Percentiles rank a stretch among this genome's conserved stretches.
These are phyloP conservation scores for Colletotrichum ledebouriae DNA, from an alignment of 2,329 filamentous ascomycete genomes.

Conservation along the genomic window DNA sequence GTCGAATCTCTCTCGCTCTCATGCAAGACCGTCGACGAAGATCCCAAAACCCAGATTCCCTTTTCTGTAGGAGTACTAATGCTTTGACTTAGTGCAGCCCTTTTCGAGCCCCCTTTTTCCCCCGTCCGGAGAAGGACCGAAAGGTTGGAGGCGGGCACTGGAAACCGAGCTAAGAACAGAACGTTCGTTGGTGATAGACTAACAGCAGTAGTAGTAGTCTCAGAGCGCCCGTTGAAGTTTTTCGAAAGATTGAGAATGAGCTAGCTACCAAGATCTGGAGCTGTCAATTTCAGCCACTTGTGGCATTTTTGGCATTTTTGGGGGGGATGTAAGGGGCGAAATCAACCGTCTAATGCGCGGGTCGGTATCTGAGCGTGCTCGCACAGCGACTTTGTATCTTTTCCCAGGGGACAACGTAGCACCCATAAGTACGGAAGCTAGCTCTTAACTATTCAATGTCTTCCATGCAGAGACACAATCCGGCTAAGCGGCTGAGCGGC, in stretches of 20 bases:
- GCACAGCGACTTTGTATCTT: too few species aligned
- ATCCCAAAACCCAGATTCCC: slow-evolving; percentile 9
- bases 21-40: slow-evolving; percentile 20
- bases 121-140: slow-evolving; percentile 15
- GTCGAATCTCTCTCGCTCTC: slow-evolving; percentile 30
- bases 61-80: slow-evolving; percentile 7
- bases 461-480: background rate
- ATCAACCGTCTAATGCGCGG: slow-evolving; percentile 1
- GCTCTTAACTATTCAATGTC: background rate
- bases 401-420: too few species aligned
- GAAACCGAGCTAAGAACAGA: slow-evolving; percentile 1
- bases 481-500: slow-evolving; percentile 1
- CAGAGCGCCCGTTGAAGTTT: slow-evolving; percentile 26
- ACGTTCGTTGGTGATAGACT: background rate
- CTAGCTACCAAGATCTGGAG: slow-evolving; percentile 16
- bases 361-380: slow-evolving; percentile 18
- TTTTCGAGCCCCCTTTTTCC: slow-evolving; percentile 12
- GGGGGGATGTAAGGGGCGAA: background rate
- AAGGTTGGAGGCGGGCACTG: background rate
- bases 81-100: slow-evolving; percentile 4
- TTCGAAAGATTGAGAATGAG: slow-evolving; percentile 8
- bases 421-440: background rate
- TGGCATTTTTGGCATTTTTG: slow-evolving; percentile 3
- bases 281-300: slow-evolving; percentile 28
- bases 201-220: background rate